These are phyloP conservation scores for Trichopus zeylanicus DNA, from an alignment of 116 monocot species.

Conservation along the genomic window DNA sequence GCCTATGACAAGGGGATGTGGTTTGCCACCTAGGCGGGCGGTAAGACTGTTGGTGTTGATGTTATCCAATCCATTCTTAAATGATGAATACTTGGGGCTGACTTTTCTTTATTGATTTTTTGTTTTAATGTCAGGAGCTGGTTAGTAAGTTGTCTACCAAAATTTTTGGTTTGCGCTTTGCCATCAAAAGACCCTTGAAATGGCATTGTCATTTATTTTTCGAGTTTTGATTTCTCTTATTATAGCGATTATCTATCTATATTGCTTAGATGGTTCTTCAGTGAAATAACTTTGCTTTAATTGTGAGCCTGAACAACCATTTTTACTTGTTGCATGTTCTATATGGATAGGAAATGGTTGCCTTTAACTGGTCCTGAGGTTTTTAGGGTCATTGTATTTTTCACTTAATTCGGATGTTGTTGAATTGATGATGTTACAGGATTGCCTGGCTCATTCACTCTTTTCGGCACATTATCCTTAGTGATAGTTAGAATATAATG, in stretches of 20 bases:
- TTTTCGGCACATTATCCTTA: no score
- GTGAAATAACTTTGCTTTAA: neutral
- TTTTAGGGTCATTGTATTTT: no score
- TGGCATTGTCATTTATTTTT: neutral
- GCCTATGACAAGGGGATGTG: conserved; percentile 92
- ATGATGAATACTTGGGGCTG: conserved; percentile 6
- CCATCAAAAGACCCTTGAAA: neutral
- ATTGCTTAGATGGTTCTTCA: neutral
- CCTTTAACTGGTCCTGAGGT: neutral
- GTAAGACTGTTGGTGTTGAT: conserved; percentile 83
- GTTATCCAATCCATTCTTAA: conserved; percentile 70
- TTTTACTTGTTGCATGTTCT: neutral
- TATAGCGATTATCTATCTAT: neutral
- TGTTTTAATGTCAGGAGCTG: no score
- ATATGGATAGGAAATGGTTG: neutral
- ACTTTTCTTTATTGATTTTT: neutral
- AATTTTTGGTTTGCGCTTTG: neutral
- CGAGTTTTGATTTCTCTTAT: neutral
- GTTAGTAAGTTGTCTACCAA: no score
- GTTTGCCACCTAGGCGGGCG: conserved; percentile 80
- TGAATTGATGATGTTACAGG: no score
- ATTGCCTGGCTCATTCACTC: no score
- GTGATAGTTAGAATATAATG: no score
- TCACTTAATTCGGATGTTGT: no score
- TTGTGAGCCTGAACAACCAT: neutral